Base-by-base conservation (phyloP, 495 filamentous ascomycete species). In the Tuber microsphaerosporum region DNA sequence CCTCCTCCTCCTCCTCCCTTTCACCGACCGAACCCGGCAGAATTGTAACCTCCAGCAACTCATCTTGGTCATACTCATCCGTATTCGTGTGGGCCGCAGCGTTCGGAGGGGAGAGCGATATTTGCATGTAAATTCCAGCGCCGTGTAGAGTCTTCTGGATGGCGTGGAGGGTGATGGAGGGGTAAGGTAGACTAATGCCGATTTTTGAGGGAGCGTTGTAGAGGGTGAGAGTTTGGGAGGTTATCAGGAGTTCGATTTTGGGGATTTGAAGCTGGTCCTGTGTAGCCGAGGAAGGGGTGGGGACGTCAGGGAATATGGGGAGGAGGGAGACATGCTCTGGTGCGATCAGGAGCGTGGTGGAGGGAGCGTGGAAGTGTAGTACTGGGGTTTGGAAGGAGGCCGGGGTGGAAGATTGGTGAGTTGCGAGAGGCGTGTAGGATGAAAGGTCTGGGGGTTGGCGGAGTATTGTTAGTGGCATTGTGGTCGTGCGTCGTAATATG, bases 401-500 rank as follows among this genome's bases (percentile, higher is more conserved):
- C 0, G 95, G 95, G 14, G 95, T 99, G 76, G 90, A 90, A 42
- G 91, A 89, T 83, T 97, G 93, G 84, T 97, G 92, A 74, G 91
- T 90, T 26, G 88, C 85, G 69, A 99, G 88, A 16, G 90, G 87
- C 41, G 89, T 91, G 86, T 93, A 97, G 80, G 86, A 86, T 42
- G 84, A 84, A 12, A 85, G 76, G 10, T 85, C 81, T 1, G 91
- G 91, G 9, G 86, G 71, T 5, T 78, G 75, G 69, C 82, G 84
- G 31, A 91, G 85, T 31, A 85, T 80, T 6, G 83, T 84, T 34
- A 82, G 82, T 46, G 80, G 81, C 84, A 85, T 85, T 74, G 16
- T 74, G 26, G 26, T 7, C 26, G 48, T 42, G 10, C 17, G 37
- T 48, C 39, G 68, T 68, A 65, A 70, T 71, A 44, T 74, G 70